Evolutionary conservation across 306 rosid species (phyloP).

Genomic region (Lathyrus sativus): DNA sequence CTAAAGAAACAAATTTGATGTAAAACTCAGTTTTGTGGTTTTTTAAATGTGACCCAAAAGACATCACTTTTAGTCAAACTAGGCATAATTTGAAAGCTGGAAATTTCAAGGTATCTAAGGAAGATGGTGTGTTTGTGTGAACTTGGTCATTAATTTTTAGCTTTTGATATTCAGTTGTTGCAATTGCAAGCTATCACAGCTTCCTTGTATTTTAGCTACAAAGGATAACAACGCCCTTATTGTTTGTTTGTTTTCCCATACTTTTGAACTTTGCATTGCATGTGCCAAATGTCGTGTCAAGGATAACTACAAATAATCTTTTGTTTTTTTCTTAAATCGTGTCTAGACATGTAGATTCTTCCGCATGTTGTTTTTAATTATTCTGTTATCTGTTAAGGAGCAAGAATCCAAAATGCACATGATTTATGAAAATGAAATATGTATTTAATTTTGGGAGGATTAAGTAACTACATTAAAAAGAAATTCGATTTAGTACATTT

Average conservation of each 20-base stretch:
- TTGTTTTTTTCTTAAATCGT: background rate
- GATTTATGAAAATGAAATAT: background rate
- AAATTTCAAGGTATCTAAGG: background rate
- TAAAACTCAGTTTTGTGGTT: too few relatives aligned
- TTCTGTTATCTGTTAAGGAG: background rate
- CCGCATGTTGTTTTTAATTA: background rate
- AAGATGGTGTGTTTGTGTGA: background rate
- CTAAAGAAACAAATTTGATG: too few relatives aligned
- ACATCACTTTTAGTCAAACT: background rate
- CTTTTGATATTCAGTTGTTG: conserved; percentile 14
- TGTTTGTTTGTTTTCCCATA: conserved; percentile 1
- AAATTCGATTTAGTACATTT: background rate
- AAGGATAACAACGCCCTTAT: conserved; percentile 20
- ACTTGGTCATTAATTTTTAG: background rate
- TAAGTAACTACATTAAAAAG: background rate
- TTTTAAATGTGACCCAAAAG: too few relatives aligned
- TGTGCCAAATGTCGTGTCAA: conserved; percentile 35
- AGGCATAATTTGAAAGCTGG: background rate
- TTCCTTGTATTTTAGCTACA: conserved; percentile 29
- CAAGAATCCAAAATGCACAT: conserved; percentile 1
- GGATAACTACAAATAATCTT: conserved; percentile 26
- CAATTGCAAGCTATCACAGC: conserved; percentile 11
- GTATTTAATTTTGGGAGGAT: background rate
- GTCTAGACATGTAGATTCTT: conserved; percentile 28
- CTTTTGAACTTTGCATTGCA: conserved; percentile 25